A percentile compares a stretch with the other conserved stretches of the same genome.
phyloP scores from a whole-genome alignment of 176 grass and related monocot genomes.

The Lolium multiflorum region DNA sequence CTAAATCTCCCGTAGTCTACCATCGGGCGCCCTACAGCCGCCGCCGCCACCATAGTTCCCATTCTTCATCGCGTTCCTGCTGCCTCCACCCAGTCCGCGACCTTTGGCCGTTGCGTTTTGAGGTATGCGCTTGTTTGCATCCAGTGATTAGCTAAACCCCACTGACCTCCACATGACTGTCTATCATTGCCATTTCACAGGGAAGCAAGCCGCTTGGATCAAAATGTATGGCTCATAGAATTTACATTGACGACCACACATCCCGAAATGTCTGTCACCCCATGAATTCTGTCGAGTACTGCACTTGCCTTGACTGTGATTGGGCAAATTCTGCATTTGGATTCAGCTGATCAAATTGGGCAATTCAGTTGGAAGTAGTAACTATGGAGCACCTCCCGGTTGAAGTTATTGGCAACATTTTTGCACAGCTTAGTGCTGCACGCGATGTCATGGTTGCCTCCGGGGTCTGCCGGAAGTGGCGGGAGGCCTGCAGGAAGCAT shows the following conservation, averaged over 20 bases:
- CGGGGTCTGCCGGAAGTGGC: conserved; percentile 81
- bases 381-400: conserved; percentile 86
- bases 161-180: background rate
- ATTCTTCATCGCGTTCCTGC: background rate
- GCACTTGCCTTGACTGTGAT: background rate
- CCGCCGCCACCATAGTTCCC: background rate
- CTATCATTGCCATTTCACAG: conserved; percentile 28
- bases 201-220: conserved; percentile 34
- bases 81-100: background rate
- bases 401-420: conserved; percentile 94
- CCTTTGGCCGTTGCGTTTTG: background rate
- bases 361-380: conserved; percentile 3
- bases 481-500: conserved; percentile 76
- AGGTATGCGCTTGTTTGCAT: conserved; percentile 1
- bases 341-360: conserved; percentile 21
- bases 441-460: conserved; percentile 82
- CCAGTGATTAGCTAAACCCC: conserved; percentile 18
- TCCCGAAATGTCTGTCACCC: conserved; percentile 18
- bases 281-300: conserved; percentile 13
- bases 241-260: background rate
- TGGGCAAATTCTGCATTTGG: background rate
- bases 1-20: background rate
- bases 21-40: background rate
- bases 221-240: background rate
- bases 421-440: conserved; percentile 79